Conservation (phyloP, 768 basidiomycete genomes). For the Kwoniella europaea region DNA sequence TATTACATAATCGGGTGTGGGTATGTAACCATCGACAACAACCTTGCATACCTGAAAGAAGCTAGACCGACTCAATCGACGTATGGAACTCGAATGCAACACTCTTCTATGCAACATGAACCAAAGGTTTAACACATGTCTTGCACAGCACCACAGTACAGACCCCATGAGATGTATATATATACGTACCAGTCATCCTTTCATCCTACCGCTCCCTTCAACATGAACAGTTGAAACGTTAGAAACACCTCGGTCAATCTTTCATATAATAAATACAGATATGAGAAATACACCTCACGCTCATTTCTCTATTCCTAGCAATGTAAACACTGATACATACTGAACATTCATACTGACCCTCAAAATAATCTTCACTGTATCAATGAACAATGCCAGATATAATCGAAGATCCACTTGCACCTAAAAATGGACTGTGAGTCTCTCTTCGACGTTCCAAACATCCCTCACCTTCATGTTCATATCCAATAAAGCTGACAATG, state of each 20-base stretch:
- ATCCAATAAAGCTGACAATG: neutral
- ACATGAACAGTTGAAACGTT: neutral
- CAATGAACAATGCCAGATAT: slow-evolving; percentile 13
- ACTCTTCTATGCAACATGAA: neutral
- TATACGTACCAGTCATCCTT: neutral
- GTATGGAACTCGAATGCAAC: too few relatives aligned
- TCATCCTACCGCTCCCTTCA: neutral
- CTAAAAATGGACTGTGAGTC: slow-evolving; percentile 26
- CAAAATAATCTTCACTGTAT: neutral
- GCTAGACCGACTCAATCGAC: neutral
- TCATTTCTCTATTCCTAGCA: too few relatives aligned
- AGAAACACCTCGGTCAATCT: too few relatives aligned
- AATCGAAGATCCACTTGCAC: slow-evolving; percentile 21
- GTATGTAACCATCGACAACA: neutral
- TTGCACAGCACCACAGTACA: too few relatives aligned
- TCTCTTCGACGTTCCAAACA: neutral
- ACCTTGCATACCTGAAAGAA: neutral
- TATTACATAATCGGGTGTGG: neutral
- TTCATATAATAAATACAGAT: too few relatives aligned
- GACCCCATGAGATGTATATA: too few relatives aligned
- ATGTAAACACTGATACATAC: neutral
- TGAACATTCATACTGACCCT: neutral
- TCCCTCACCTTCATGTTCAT: neutral
- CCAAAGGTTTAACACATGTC: too few relatives aligned
- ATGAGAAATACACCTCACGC: too few relatives aligned